Base-by-base conservation (phyloP, 495 filamentous ascomycete genomes). In the Bryoglossum gracile region DNA sequence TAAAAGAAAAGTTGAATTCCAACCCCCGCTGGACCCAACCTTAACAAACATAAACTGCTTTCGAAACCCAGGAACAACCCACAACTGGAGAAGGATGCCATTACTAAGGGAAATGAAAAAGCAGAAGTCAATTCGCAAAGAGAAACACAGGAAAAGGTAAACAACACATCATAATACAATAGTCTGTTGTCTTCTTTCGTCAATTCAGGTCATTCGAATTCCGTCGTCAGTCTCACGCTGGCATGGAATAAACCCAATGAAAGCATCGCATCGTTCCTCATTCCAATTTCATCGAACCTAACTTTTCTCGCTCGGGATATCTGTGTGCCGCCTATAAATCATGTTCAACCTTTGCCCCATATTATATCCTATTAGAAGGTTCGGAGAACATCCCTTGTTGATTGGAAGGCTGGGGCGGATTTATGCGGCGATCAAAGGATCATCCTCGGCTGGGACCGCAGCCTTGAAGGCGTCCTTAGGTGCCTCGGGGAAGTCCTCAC, bases 401-500 rank as follows among this genome's bases (percentile, higher is more conserved):
- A 6, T 40, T 13, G 16, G 33, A 26, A 8, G 16, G 21, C 4
- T 22, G 28, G 14, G 17, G 25, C 22, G 10, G 2, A 39, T 22
- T 53, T 59, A 56, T 54, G 53, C 45, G 19, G 53, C 17, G 30
- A 53, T 56, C 43, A 56, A 36, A 21, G 57, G 57, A 45, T 59
- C 52, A 42, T 33, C 45, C 48, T 14, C 50, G 26, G 43, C 50
- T 13, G 48, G 19, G 16, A 47, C 50, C 13, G 53, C 21, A 11
- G 54, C 17, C 48, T 57, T 54, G 54, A 60, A 60, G 13, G 53
- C 50, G 32, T 57, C 54, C 48, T 54, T 82, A 28, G 84, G 84
- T 17, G 82, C 78, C 55, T 74, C 69, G 16, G 83, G 72, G 70
- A 84, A 82, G 55, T 82, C 76, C 34, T 68, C 58, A 13, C 62